phyloP scores from a whole-genome alignment of 2,329 filamentous ascomycete species.

The Helotiales sp. region DNA sequence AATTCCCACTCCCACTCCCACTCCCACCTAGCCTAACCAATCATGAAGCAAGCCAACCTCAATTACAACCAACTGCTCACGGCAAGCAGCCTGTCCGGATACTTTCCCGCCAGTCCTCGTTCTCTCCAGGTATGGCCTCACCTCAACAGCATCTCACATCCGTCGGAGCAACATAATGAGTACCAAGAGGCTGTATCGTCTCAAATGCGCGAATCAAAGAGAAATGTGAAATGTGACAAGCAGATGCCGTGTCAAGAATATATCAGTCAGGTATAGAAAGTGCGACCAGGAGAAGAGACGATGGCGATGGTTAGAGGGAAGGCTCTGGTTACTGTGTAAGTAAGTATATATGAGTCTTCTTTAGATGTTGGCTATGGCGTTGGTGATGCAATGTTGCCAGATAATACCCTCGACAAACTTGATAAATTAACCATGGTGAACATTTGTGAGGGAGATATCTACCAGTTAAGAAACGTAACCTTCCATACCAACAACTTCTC shows the following conservation, averaged over 20 bases:
- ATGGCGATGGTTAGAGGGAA: constrained; percentile 3
- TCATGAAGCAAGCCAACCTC: background rate
- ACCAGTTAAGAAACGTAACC: background rate
- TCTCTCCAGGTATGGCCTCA: background rate
- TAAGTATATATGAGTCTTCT: background rate
- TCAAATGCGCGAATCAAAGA: background rate
- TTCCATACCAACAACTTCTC: background rate
- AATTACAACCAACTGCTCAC: too few relatives aligned
- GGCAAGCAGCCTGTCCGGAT: too few relatives aligned
- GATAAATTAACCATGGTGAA: background rate
- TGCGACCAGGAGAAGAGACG: background rate
- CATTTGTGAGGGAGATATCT: background rate
- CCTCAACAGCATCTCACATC: background rate
- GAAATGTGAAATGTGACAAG: constrained; percentile 3
- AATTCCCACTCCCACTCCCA: too few relatives aligned
- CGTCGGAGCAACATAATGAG: constrained; percentile 2
- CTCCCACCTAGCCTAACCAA: background rate
- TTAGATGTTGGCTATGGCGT: background rate
- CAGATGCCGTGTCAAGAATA: constrained; percentile 4
- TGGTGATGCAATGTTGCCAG: background rate
- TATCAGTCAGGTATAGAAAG: background rate
- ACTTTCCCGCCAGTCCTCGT: background rate
- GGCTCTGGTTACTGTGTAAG: background rate
- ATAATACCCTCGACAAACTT: background rate
- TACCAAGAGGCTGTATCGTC: background rate